Evolutionary conservation across 1,284 basidiomycete genomes (phyloP).

Genomic region (Marasmius fiardii): DNA sequence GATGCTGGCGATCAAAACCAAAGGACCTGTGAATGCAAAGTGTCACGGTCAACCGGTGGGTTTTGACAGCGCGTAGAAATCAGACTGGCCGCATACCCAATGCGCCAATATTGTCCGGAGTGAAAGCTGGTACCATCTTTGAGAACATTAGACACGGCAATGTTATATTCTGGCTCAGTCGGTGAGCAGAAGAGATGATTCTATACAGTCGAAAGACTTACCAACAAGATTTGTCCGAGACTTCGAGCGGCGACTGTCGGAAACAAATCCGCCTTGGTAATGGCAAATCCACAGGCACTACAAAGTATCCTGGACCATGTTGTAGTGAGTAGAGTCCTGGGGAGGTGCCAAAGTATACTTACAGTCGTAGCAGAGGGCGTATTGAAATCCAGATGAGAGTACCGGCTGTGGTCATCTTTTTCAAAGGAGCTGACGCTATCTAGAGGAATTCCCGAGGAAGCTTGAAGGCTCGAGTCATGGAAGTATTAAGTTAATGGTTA

Average conservation of each 20-base stretch:
- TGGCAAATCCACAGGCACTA: constrained; percentile 49
- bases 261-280: constrained; percentile 62
- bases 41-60: no score
- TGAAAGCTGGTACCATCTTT: constrained; percentile 75
- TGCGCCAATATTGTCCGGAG: constrained; percentile 55
- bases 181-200: not conserved
- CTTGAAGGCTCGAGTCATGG: no score
- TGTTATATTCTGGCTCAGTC: constrained; percentile 50
- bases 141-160: constrained; percentile 74
- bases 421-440: no score
- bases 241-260: constrained; percentile 55
- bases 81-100: constrained; percentile 41
- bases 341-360: constrained; percentile 19
- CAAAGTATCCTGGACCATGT: constrained; percentile 44
- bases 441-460: no score
- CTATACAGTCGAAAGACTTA: constrained; percentile 20
- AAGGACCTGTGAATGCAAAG: constrained; percentile 38
- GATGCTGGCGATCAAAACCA: constrained; percentile 48
- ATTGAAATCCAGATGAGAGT: constrained; percentile 55
- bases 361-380: constrained; percentile 60
- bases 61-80: constrained; percentile 15
- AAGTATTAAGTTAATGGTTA: no score
- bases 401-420: constrained; percentile 29
- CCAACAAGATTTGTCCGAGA: constrained; percentile 56
- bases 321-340: not conserved